Evolutionary conservation across 2,329 filamentous ascomycete genomes (phyloP), one percentile per base, ranked within the genome.

Genomic region (Anisogramma anomala): DNA sequence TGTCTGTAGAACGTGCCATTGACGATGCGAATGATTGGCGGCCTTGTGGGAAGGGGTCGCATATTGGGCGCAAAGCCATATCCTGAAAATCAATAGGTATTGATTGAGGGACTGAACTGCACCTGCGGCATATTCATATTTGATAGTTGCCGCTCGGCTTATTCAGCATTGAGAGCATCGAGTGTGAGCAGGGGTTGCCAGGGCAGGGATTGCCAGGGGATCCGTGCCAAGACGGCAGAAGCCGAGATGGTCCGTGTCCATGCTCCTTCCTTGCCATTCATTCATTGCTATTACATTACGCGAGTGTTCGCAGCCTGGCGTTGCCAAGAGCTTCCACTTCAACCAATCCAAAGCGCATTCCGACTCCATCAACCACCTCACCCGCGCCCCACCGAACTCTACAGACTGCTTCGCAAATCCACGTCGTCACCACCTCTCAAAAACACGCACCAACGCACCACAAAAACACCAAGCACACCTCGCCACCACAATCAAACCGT

Each of bases 1-100:
- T 79, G 72, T 30, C 79, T 76, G 63, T 89, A 93, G 61, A 94
- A 93, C 1, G 84, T 89, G 59, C 75, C 87, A 64, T 87, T 79
- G 53, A 71, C 57, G 55, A 94, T 87, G 52, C 69, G 69, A 48
- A 94, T 73, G 45, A 88, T 69, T 30, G 82, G 79, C 17, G 64
- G 61, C 43, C 61, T 62, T 45, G 57, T 50, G 14, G 54, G 49
- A 13, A 60, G 48, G 27, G 60, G 50, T 25, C 55, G 58, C 60
- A 66, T 69, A 41, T n/a, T 23, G 30, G 19, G 14, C 15, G 41
- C 9, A 20, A 13, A 32, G 26, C 41, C 44, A 47, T 44, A 13
- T 19, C 8, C 5, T 17, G 6, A 5, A 8, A 10, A 10, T 19
- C 4, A 2, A 17, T 30, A 22, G 17, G 19, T 25, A 31, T 8